Conservation (phyloP, 441 rosid genomes). For the Brassica hybrid region DNA sequence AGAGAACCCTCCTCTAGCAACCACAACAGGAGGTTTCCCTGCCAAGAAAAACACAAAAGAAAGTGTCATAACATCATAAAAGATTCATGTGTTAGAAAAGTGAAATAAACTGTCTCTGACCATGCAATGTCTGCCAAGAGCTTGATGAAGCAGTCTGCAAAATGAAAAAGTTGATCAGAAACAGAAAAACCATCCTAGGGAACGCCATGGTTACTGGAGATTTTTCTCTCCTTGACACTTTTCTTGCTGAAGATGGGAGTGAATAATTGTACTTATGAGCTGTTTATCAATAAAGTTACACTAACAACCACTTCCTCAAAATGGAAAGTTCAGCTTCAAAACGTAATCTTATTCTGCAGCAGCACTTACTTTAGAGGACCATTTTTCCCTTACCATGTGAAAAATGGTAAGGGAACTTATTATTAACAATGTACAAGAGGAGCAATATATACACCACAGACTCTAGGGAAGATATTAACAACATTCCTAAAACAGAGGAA, state of each 20-base stretch:
- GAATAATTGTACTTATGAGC: conserved; percentile 26
- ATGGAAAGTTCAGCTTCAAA: conserved; percentile 22
- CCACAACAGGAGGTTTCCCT: conserved; percentile 68
- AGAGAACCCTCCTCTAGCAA: conserved; percentile 90
- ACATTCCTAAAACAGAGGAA: too few species aligned
- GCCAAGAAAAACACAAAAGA: conserved; percentile 33
- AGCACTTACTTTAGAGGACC: too few species aligned
- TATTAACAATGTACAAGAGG: too few species aligned
- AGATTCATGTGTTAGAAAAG: not conserved
- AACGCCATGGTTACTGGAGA: conserved; percentile 26
- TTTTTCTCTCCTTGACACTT: too few species aligned
- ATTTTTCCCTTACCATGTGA: too few species aligned
- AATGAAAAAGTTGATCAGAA: conserved; percentile 32
- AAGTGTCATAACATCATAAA: not conserved
- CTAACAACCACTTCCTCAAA: conserved; percentile 24
- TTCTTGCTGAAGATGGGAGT: conserved; percentile 28
- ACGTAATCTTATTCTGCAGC: conserved; percentile 21
- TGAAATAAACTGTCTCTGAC: conserved; percentile 23
- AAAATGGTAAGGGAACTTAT: too few species aligned
- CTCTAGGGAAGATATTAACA: too few species aligned
- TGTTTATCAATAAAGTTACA: conserved; percentile 28
- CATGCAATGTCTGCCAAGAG: conserved; percentile 40
- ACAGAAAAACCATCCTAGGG: conserved; percentile 11
- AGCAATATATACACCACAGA: too few species aligned
- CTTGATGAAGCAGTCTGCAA: conserved; percentile 34